phyloP scores from a whole-genome alignment of 352 stramenopile genomes.

The Pythium chondricola region DNA sequence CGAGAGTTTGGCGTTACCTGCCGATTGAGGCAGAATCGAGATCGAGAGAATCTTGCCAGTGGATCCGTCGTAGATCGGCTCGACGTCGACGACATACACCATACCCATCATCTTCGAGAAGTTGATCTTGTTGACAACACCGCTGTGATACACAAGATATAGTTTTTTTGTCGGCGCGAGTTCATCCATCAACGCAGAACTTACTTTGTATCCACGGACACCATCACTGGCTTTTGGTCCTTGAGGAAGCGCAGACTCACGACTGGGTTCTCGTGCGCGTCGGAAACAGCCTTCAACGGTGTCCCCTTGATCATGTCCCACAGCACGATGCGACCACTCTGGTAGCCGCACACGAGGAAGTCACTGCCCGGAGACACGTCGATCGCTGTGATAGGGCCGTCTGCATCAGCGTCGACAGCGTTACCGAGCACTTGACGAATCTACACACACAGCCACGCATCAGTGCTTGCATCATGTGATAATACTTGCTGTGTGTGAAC shows the following conservation, averaged over 20 bases:
- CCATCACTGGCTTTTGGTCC: conserved; percentile 77
- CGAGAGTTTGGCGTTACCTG: conserved; percentile 80
- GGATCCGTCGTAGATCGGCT: conserved; percentile 93
- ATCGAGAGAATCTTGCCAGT: conserved; percentile 84
- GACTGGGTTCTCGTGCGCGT: conserved; percentile 86
- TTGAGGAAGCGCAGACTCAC: conserved; percentile 82
- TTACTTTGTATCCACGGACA: conserved; percentile 81
- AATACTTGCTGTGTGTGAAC: too few relatives aligned
- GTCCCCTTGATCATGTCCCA: conserved; percentile 96
- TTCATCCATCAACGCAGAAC: conserved; percentile 1
- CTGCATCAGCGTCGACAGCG: conserved; percentile 62
- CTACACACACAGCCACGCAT: conserved; percentile 17
- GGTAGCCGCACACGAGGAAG: conserved; percentile 90
- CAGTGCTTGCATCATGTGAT: too few relatives aligned
- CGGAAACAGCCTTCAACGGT: conserved; percentile 86
- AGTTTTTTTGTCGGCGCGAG: neutral
- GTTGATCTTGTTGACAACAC: conserved; percentile 92
- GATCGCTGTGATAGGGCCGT: conserved; percentile 82
- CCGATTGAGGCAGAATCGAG: conserved; percentile 71
- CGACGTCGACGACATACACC: conserved; percentile 91
- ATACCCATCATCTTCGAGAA: conserved; percentile 94
- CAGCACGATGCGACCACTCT: conserved; percentile 89
- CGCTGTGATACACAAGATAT: conserved; percentile 26
- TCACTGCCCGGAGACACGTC: conserved; percentile 86
- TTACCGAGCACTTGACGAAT: conserved; percentile 87